phyloP scores from a whole-genome alignment of 306 rosid genomes.

The Calophaca sinica region DNA sequence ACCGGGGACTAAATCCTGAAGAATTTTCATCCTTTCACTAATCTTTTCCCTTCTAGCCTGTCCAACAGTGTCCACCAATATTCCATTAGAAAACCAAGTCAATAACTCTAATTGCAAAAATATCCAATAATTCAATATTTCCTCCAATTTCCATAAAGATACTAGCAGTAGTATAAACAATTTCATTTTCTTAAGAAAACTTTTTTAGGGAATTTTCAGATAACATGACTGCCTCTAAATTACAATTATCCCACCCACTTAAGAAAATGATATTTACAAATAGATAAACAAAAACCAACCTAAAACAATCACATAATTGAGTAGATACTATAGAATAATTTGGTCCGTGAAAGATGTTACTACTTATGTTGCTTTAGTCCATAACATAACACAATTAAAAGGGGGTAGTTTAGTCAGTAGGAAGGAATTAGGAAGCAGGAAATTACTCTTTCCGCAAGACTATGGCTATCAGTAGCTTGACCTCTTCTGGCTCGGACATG shows the following conservation, averaged over 20 bases:
- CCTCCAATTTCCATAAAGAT: slow-evolving; percentile 32
- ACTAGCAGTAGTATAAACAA: background rate
- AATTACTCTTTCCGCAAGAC: slow-evolving; percentile 91
- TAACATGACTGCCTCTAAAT: background rate
- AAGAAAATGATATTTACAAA: slow-evolving; percentile 2
- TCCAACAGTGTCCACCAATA: slow-evolving; percentile 47
- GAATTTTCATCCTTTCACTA: slow-evolving; percentile 93
- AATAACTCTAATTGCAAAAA: slow-evolving; percentile 41
- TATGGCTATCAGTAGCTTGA: slow-evolving; percentile 96
- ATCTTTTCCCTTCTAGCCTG: slow-evolving; percentile 99
- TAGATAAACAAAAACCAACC: background rate
- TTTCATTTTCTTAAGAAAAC: slow-evolving; percentile 38
- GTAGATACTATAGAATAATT: background rate
- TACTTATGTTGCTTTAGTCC: background rate
- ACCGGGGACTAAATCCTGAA: slow-evolving; percentile 95
- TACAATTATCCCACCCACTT: background rate
- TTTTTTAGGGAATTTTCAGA: slow-evolving; percentile 24
- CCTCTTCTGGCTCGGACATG: slow-evolving; percentile 97
- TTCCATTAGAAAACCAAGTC: slow-evolving; percentile 45
- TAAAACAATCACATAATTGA: background rate
- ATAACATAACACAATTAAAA: background rate
- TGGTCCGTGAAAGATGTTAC: background rate
- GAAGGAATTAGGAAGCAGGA: background rate
- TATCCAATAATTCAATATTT: slow-evolving; percentile 10
- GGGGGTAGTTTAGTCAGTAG: background rate